Evolutionary conservation across 345 rosid species (phyloP).

Genomic region (Citrus unshiu): DNA sequence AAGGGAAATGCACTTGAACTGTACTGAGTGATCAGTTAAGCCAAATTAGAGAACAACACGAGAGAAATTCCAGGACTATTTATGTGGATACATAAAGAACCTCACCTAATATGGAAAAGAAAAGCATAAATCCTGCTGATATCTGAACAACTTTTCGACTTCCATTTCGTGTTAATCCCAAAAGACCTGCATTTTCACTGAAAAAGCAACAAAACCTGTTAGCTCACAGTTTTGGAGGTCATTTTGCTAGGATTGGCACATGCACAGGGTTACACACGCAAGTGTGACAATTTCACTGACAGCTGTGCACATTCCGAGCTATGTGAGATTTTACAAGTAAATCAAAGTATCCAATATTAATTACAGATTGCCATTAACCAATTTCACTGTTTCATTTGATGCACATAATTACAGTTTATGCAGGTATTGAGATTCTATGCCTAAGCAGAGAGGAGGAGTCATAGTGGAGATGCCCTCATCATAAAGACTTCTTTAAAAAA

Average conservation of each 20-base stretch:
- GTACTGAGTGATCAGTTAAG: neutral
- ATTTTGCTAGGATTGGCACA: neutral
- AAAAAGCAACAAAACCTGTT: conserved; percentile 17
- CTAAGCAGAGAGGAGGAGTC: neutral
- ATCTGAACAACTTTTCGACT: conserved; percentile 78
- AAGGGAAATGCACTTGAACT: neutral
- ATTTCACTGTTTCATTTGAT: neutral
- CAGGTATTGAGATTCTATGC: neutral
- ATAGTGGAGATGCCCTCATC: neutral
- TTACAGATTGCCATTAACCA: neutral
- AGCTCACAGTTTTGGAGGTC: conserved; percentile 3
- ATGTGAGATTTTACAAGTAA: neutral
- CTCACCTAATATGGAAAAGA: conserved; percentile 81
- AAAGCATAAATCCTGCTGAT: conserved; percentile 82
- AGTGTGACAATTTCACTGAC: neutral
- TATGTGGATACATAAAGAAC: neutral
- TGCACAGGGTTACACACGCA: neutral
- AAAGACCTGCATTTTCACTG: conserved; percentile 87
- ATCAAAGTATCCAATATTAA: neutral
- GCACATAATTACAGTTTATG: neutral
- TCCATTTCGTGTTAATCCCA: conserved; percentile 84
- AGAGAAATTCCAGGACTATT: neutral
- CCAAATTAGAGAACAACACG: neutral
- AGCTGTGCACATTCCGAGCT: neutral
- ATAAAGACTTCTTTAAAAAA: neutral